Evolutionary conservation across 768 basidiomycete species (phyloP), one percentile per base, ranked within the genome.

Genomic region (Mycena amicta): DNA sequence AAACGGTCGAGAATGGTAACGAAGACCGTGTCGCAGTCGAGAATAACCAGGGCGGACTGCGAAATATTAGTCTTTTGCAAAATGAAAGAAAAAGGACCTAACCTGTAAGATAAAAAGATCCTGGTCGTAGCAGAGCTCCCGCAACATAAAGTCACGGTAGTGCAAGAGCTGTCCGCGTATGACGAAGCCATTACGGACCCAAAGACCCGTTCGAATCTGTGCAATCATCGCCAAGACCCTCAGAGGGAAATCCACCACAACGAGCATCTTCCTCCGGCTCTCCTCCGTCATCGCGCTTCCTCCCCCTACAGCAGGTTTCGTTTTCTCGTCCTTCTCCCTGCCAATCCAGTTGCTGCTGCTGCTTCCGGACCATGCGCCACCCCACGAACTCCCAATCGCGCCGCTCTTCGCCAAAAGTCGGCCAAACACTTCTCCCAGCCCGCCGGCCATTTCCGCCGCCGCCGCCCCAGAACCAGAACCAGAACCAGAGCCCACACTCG

Each of bases 111-210:
- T 80, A 77, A 85, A 92, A 18, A 94, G 75, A 60, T 94, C 97
- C 71, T 98, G 95, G 71, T 99, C 97, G 69, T 96, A 95, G 67
- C 96, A 97, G 5, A 94, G 81, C 71, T 99, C 97, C 20, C 96
- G 89, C 25, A 98, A 85, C 83, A 92, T 90, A 72, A 93, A 94
- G 70, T 98, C 96, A 26, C 95, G 89, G 71, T 99, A 99, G 70
- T 98, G 96, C 52, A 95, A 82, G 3, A 95, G 80, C 71, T 98
- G 97, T 0, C 95, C 94, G 1, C 96, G 89, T 64, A 98, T 95
- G 16, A 90, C 90, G 67, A 95, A 92, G 3, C 97, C 97, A 66
- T 99, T 99, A 53, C 96, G 90, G 6, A 97, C 95, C 97, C 97
- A 99, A 3, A 98, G 80, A 0, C 95, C 95, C 0, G 93, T 90